Conservation (phyloP, 257 asterid genomes). For the Solanum pennellii region DNA sequence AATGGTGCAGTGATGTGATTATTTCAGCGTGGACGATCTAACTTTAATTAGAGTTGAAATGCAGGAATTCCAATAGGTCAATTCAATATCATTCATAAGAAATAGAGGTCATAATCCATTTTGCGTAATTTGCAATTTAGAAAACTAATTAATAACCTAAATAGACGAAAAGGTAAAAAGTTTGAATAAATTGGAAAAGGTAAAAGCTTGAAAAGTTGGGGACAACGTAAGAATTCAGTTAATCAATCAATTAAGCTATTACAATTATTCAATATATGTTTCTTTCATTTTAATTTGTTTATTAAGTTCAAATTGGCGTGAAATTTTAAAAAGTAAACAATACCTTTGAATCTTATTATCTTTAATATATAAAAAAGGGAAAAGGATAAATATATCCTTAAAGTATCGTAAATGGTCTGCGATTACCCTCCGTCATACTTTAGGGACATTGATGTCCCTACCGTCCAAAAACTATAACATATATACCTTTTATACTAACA, state of each 20-base stretch:
- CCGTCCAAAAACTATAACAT: too few relatives aligned
- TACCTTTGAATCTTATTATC: background rate
- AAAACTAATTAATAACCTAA: background rate
- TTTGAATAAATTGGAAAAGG: background rate
- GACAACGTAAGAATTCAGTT: background rate
- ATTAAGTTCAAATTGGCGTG: background rate
- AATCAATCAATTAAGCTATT: background rate
- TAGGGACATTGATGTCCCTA: too few relatives aligned
- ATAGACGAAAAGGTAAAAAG: background rate
- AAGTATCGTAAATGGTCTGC: too few relatives aligned
- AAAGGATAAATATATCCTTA: too few relatives aligned
- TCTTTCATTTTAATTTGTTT: background rate
- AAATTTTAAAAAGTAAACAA: background rate
- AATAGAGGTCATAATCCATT: background rate
- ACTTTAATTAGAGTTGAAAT: too few relatives aligned
- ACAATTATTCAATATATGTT: background rate
- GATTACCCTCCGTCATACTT: too few relatives aligned
- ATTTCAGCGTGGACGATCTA: fast-evolving
- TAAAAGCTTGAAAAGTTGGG: background rate
- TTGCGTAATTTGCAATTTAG: background rate
- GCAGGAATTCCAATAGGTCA: background rate
- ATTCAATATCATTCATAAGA: background rate
- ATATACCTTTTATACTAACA: too few relatives aligned
- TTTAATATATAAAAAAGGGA: background rate
- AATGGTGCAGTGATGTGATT: background rate